Evolutionary conservation across 768 basidiomycete genomes (phyloP).

Genomic region (Mycena leptocephala): DNA sequence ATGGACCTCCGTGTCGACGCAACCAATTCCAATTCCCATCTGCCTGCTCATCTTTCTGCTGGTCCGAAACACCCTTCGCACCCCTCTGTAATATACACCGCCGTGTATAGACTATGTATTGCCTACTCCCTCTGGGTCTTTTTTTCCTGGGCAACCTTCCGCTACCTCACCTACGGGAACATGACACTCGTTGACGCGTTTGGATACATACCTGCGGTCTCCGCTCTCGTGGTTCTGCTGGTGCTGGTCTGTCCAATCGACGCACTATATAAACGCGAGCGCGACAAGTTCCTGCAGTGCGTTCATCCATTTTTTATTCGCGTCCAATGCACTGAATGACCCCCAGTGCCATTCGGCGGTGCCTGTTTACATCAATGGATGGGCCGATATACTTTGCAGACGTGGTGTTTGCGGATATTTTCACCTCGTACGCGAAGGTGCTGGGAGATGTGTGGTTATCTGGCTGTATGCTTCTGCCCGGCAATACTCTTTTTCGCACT

Average conservation of each 20-base stretch:
- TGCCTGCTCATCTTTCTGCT: conserved; percentile 45
- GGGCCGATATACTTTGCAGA: conserved; percentile 89
- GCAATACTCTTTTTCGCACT: conserved; percentile 79
- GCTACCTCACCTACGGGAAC: conserved; percentile 72
- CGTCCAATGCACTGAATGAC: conserved; percentile 6
- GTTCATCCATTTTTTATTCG: conserved; percentile 42
- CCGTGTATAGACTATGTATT: conserved; percentile 79
- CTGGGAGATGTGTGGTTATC: conserved; percentile 96
- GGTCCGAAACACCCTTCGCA: conserved; percentile 53
- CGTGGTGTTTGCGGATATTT: conserved; percentile 94
- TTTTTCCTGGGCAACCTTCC: conserved; percentile 80
- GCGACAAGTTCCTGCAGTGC: conserved; percentile 86
- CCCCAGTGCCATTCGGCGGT: conserved; percentile 80
- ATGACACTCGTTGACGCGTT: conserved; percentile 77
- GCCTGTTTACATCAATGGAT: conserved; percentile 74
- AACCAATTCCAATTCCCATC: conserved; percentile 42
- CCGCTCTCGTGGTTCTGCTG: conserved; percentile 70
- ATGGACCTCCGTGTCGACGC: conserved; percentile 74
- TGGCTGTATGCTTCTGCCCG: conserved; percentile 87
- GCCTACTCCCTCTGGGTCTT: conserved; percentile 76
- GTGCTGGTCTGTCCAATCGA: conserved; percentile 80
- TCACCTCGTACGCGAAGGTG: conserved; percentile 98
- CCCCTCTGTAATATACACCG: conserved; percentile 65
- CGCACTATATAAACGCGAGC: conserved; percentile 77
- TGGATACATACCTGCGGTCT: conserved; percentile 83